A percentile compares a stretch with the other conserved stretches of the same genome.
Conservation (phyloP, 257 asterid species). For the Striga asiatica region DNA sequence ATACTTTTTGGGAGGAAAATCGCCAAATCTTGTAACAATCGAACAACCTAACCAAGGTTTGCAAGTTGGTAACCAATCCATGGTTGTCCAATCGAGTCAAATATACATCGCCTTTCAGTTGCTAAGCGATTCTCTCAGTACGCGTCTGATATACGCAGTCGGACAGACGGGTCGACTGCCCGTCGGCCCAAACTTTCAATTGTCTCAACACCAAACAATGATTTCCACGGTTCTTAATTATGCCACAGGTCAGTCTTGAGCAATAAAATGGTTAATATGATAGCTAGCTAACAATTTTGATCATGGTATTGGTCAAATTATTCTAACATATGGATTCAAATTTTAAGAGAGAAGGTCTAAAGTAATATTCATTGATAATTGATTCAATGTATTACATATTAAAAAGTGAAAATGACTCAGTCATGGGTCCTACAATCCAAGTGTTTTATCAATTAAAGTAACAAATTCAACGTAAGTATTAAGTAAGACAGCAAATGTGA, state of each 20-base stretch:
- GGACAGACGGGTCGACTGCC: conserved; percentile 46
- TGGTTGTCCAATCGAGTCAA: conserved; percentile 20
- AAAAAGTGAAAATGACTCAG: neutral
- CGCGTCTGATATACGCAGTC: conserved; percentile 47
- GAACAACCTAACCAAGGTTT: conserved; percentile 27
- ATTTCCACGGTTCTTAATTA: conserved; percentile 41
- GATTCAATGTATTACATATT: neutral
- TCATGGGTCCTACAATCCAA: neutral
- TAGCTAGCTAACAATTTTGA: too few relatives aligned
- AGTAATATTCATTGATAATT: neutral
- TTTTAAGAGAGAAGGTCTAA: too few relatives aligned
- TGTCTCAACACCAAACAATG: conserved; percentile 36
- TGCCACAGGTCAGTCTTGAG: conserved; percentile 42
- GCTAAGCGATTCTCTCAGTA: conserved; percentile 26
- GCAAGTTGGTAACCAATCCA: conserved; percentile 30
- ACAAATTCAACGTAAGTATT: neutral
- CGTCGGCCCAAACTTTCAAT: conserved; percentile 12
- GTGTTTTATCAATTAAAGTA: too few relatives aligned
- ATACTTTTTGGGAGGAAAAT: conserved; percentile 54
- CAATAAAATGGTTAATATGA: too few relatives aligned
- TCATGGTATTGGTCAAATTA: too few relatives aligned
- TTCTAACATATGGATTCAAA: too few relatives aligned
- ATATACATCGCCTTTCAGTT: conserved; percentile 57
- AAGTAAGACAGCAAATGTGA: neutral
- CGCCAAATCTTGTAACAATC: conserved; percentile 24